Conservation (phyloP, 2,329 filamentous ascomycete species). For the Hymenoscyphus albidus region DNA sequence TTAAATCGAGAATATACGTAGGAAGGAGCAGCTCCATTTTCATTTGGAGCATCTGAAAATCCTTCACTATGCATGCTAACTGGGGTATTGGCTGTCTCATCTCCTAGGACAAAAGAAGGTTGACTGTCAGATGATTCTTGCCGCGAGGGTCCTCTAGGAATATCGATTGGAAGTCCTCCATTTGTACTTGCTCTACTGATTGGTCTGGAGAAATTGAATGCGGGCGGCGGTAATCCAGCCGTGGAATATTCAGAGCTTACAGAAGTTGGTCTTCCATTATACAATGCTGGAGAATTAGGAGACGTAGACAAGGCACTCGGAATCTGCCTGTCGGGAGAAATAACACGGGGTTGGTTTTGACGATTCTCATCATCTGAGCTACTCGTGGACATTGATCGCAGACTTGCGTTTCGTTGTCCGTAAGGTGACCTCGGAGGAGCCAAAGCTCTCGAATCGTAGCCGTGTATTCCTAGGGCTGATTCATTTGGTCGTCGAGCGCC, state of each 20-base stretch:
- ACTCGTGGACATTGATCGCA: conserved; percentile 59
- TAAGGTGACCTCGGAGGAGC: conserved; percentile 44
- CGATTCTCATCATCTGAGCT: conserved; percentile 60
- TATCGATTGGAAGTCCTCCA: conserved; percentile 41
- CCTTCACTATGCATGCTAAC: conserved; percentile 69
- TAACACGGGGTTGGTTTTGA: conserved; percentile 47
- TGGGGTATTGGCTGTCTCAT: conserved; percentile 65
- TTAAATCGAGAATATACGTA: conserved; percentile 85
- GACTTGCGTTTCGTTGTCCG: conserved; percentile 49
- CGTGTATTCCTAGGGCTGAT: conserved; percentile 21
- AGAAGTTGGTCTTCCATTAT: conserved; percentile 73
- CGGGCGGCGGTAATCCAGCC: conserved; percentile 60
- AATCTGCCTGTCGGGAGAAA: conserved; percentile 74
- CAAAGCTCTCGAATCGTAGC: conserved; percentile 40
- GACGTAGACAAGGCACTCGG: conserved; percentile 59
- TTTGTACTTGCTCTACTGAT: conserved; percentile 66
- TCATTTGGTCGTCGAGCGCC: conserved; percentile 23
- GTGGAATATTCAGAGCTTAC: conserved; percentile 76
- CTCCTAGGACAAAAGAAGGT: conserved; percentile 55
- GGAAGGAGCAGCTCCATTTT: conserved; percentile 56
- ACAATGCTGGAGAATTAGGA: conserved; percentile 36
- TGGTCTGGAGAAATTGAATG: conserved; percentile 92
- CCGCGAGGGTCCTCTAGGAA: conserved; percentile 43
- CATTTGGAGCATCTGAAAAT: conserved; percentile 52
- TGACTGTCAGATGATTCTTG: conserved; percentile 67